Evolutionary conservation across 352 stramenopile genomes (phyloP), one percentile per base, ranked within the genome.

Genomic region (Phytophthora boehmeriae): DNA sequence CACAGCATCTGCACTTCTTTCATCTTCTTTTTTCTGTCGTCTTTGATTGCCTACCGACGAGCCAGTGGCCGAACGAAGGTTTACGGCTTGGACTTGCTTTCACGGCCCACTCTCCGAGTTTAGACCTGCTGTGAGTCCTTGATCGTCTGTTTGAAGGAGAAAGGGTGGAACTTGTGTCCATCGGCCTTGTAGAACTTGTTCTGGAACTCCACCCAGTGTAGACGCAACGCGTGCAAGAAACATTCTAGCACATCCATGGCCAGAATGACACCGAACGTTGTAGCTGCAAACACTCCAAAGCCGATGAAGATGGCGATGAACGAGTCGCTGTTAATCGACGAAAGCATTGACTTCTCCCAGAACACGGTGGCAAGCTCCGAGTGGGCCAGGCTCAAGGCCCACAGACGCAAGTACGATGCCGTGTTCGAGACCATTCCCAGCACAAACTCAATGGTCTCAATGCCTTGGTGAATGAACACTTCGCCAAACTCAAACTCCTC

Each of bases 361-460:
- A 99, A 99, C 34, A 99, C 86, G 1, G 84, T 93, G 43, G 86
- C 73, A 46, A 95, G 56, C 57, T 95, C 97, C 13, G 97, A 98
- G 87, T 99, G 98, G 20, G 98, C 98, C 30, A 99, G 80, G 70
- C 93, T 99, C 45, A 99, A 70, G 11, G 98, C 98, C 98, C 98
- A 99, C 10, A 99, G 90, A 94, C 98, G 96, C 56, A 99, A 85
- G 82, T 99, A 99, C 28, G 97, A 99, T 9, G 98, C 98, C 22
- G 98, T 99, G 87, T 99, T 99, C 50, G 96, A 99, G 25, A 99
- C 94, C 94, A 99, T 99, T 32, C 97, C 96, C 50, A 99, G 89
- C 62, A 99, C 97, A 63, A 99, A 99, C 80, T 99, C 98, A 66
- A 99, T 99, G 23, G 98, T 99, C 82, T 99, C 97, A 75, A 99